A percentile compares a stretch with the other conserved stretches of the same genome.
Conservation (phyloP, 345 rosid species). For the Acer campestre region DNA sequence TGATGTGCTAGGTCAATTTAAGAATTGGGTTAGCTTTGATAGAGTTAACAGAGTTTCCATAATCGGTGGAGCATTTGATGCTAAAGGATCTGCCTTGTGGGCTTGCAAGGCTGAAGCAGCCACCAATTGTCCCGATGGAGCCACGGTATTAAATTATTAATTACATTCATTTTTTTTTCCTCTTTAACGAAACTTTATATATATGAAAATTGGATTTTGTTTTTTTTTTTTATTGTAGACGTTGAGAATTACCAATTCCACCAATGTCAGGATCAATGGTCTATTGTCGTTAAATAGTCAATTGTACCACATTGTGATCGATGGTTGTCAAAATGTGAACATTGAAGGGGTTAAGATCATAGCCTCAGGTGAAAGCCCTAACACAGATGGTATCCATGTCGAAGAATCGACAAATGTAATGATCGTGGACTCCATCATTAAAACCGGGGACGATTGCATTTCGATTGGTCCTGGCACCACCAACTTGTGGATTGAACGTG, state of each 20-base stretch:
- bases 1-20: background rate
- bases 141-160: conserved; percentile 14
- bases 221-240: conserved; percentile 16
- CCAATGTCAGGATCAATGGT: conserved; percentile 22
- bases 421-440: conserved; percentile 16
- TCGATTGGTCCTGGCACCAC: conserved; percentile 30
- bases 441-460: conserved; percentile 39
- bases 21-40: conserved; percentile 20
- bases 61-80: conserved; percentile 26
- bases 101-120: conserved; percentile 15
- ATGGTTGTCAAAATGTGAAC: conserved; percentile 26
- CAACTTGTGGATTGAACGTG: conserved; percentile 27
- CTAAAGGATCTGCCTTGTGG: conserved; percentile 21
- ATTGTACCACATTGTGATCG: conserved; percentile 30
- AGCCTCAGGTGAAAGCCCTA: conserved; percentile 27
- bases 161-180: no score
- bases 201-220: background rate
- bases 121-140: conserved; percentile 18
- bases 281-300: conserved; percentile 31
- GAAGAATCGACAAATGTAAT: conserved; percentile 24
- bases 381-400: conserved; percentile 37
- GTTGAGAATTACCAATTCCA: conserved; percentile 27
- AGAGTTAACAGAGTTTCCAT: conserved; percentile 17
- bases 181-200: no score
- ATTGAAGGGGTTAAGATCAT: conserved; percentile 15